A percentile compares a stretch with the other conserved stretches of the same genome.
Evolutionary conservation across 495 filamentous ascomycete genomes (phyloP).

Genomic region (Lasiosphaeriaceae sp.): DNA sequence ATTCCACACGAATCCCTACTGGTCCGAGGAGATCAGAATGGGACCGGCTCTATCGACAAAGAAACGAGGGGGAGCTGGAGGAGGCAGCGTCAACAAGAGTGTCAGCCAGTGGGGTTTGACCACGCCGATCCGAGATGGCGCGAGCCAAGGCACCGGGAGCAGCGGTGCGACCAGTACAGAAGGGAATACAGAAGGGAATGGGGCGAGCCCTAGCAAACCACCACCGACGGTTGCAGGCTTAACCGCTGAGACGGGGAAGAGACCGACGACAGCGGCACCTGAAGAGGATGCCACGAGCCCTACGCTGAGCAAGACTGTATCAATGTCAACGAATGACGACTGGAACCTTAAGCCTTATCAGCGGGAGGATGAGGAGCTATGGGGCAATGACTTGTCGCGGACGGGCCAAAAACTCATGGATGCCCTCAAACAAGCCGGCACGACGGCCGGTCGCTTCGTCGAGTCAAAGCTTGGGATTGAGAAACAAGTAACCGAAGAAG

Average conservation of each 20-base stretch:
- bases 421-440: constrained; percentile 49
- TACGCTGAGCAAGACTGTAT: constrained; percentile 27
- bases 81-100: constrained; percentile 37
- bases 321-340: constrained; percentile 42
- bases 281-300: constrained; percentile 23
- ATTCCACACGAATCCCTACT: constrained; percentile 80
- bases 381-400: constrained; percentile 52
- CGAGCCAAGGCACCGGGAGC: constrained; percentile 29
- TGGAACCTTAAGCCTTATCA: constrained; percentile 76
- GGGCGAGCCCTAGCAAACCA: constrained; percentile 14
- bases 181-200: constrained; percentile 19
- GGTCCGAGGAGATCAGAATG: constrained; percentile 76
- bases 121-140: constrained; percentile 36
- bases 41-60: constrained; percentile 71
- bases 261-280: constrained; percentile 29
- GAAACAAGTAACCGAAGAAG: constrained; percentile 38
- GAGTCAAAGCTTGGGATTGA: constrained; percentile 42
- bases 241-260: constrained; percentile 4
- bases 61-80: constrained; percentile 42
- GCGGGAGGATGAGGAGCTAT: constrained; percentile 79
- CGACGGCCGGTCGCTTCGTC: constrained; percentile 43
- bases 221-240: constrained; percentile 1
- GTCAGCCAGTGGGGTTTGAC: constrained; percentile 48
- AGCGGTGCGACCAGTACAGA: constrained; percentile 20
- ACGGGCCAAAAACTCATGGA: constrained; percentile 45